phyloP scores from a whole-genome alignment of 257 asterid genomes.

The Catharanthus roseus region DNA sequence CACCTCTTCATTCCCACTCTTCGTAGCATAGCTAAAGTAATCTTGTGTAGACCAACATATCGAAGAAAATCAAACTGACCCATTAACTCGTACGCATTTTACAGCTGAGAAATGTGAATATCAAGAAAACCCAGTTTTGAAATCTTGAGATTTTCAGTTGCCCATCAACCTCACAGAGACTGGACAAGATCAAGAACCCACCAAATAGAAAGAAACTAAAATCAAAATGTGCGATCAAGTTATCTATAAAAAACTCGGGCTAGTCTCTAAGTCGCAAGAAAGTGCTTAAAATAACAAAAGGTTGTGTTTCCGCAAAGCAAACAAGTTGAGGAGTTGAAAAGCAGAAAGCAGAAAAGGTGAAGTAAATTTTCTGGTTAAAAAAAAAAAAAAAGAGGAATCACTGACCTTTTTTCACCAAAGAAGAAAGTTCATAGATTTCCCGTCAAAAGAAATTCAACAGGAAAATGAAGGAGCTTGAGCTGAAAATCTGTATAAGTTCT shows the following conservation, averaged over 20 bases:
- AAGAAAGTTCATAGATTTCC: not conserved
- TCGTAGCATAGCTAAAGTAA: not conserved
- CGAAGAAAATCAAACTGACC: not conserved
- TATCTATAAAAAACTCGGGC: not conserved
- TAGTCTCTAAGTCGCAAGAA: not conserved
- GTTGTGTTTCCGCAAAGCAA: not conserved
- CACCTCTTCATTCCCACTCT: slow-evolving; percentile 63
- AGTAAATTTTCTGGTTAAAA: not conserved
- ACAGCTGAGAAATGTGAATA: not conserved
- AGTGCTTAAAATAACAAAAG: not conserved
- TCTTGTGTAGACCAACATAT: not conserved
- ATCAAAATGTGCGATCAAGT: not conserved
- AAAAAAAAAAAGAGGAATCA: not conserved
- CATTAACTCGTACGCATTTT: slow-evolving; percentile 1
- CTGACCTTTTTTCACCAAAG: not conserved
- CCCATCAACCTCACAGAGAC: slow-evolving; percentile 11
- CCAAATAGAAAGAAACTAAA: not conserved
- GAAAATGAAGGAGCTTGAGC: not conserved
- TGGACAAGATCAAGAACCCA: not conserved
- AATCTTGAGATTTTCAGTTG: slow-evolving; percentile 7
- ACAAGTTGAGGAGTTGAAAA: not conserved
- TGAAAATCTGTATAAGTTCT: not conserved
- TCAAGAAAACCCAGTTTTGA: not conserved
- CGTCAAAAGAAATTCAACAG: not conserved
- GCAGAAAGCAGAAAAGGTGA: not conserved